Evolutionary conservation across 306 rosid genomes (phyloP), one percentile per base, ranked within the genome.

Genomic region (Fagus crenata): DNA sequence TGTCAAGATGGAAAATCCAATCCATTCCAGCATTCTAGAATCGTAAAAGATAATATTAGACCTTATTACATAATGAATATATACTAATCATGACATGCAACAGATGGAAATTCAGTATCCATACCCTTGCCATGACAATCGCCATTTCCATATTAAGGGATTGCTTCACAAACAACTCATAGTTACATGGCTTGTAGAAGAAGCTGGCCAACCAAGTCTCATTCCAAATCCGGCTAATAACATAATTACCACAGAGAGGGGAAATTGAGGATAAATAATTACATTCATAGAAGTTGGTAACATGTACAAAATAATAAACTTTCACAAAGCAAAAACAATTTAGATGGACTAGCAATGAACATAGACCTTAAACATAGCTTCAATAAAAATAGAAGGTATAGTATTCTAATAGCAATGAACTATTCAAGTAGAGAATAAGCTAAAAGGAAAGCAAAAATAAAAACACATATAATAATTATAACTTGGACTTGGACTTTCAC

Each of bases 101-200:
- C 13, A 54, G 71, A 72, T 82, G 75, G 81, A 83, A 81, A 39
- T 15, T 67, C 40, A 46, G 13, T 76, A 35, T 4, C 13, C 89
- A 67, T 91, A 95, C 99, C 97, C 93, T 90, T 73, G 97, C 99
- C 99, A 87, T 89, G 82, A 87, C 96, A 85, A 92, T 95, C 37
- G 97, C 99, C 97, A 92, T 95, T 88, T 95, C 99, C 99, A 95
- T 95, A 80, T 95, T 95, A 58, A 95, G 86, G 61, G 97, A 88
- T 77, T 92, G 98, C 90, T 95, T 95, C 90, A 92, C 99, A 84
- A 95, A 95, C 86, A 95, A 87, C 86, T 95, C 99, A 77, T 95
- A 83, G 81, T 95, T 95, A 78, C 98, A 95, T 7, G 99, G 99
- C 83, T 95, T 95, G 87, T 91, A 92, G 90, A 95, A 95, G 90